Conservation (phyloP, 768 basidiomycete species). For the Panaeolus papilionaceus region DNA sequence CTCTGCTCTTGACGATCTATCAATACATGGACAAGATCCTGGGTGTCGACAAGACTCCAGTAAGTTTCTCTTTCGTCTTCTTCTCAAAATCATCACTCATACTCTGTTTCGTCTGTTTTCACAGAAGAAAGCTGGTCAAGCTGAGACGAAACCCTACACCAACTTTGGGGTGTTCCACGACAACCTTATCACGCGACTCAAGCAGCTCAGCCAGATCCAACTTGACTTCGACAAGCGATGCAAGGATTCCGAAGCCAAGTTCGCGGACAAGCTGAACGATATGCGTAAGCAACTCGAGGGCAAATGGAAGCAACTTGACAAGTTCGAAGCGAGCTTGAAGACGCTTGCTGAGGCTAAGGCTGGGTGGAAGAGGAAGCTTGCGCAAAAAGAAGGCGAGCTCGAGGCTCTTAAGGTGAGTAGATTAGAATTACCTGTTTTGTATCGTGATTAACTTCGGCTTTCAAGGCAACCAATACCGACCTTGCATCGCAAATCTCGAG, state of each 20-base stretch:
- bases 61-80: constrained; percentile 42
- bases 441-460: constrained; percentile 6
- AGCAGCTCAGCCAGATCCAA: constrained; percentile 84
- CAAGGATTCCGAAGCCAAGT: constrained; percentile 79
- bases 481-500: constrained; percentile 71
- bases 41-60: constrained; percentile 86
- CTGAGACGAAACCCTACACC: constrained; percentile 91
- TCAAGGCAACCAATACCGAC: constrained; percentile 75
- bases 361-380: constrained; percentile 83
- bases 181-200: constrained; percentile 87
- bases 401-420: constrained; percentile 79
- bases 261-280: constrained; percentile 73
- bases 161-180: constrained; percentile 96
- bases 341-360: constrained; percentile 80
- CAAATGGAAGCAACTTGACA: constrained; percentile 92
- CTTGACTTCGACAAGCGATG: constrained; percentile 84
- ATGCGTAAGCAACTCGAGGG: constrained; percentile 88
- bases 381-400: constrained; percentile 87
- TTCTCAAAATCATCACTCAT: background rate
- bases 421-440: constrained; percentile 9
- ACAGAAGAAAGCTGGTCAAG: constrained; percentile 77
- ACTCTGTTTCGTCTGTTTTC: constrained; percentile 1
- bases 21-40: constrained; percentile 96
- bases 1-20: constrained; percentile 88
- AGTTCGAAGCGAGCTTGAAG: constrained; percentile 88